Percentiles rank a stretch among this genome's conserved stretches.
phyloP scores from a whole-genome alignment of 2,329 filamentous ascomycete species.

The Apiospora aurea region DNA sequence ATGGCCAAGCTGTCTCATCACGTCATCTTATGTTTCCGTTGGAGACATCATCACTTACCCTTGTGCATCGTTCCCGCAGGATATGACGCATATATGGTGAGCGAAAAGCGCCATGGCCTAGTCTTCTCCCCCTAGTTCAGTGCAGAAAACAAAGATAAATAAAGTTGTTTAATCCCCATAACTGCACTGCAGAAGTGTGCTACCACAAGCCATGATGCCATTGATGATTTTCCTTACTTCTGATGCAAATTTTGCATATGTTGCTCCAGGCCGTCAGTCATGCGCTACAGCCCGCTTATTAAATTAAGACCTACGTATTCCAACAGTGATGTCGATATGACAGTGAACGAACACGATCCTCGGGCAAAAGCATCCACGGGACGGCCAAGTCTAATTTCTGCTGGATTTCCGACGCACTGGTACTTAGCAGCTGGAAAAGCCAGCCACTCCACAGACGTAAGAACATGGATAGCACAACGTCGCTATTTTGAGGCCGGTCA shows the following conservation, averaged over 20 bases:
- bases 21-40: constrained; percentile 2
- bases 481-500: neutral
- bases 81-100: neutral
- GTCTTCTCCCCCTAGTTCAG: constrained; percentile 3
- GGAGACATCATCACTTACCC: constrained; percentile 1
- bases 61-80: neutral
- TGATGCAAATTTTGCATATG: neutral
- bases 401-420: too few relatives aligned
- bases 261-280: neutral
- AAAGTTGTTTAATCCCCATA: constrained; percentile 20
- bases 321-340: too few relatives aligned
- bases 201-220: neutral
- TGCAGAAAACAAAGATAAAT: constrained; percentile 18
- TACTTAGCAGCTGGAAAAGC: too few relatives aligned
- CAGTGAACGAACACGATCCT: too few relatives aligned
- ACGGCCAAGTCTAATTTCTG: too few relatives aligned
- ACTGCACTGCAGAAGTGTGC: neutral
- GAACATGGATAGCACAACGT: too few relatives aligned
- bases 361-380: too few relatives aligned
- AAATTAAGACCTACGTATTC: too few relatives aligned
- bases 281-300: too few relatives aligned
- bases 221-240: neutral
- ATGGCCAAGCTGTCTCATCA: neutral
- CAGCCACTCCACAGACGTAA: neutral
- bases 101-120: constrained; percentile 1